Percentiles rank a stretch among this genome's conserved stretches.
Evolutionary conservation across 768 basidiomycete species (phyloP).

Genomic region (Rhizopogon salebrosus): DNA sequence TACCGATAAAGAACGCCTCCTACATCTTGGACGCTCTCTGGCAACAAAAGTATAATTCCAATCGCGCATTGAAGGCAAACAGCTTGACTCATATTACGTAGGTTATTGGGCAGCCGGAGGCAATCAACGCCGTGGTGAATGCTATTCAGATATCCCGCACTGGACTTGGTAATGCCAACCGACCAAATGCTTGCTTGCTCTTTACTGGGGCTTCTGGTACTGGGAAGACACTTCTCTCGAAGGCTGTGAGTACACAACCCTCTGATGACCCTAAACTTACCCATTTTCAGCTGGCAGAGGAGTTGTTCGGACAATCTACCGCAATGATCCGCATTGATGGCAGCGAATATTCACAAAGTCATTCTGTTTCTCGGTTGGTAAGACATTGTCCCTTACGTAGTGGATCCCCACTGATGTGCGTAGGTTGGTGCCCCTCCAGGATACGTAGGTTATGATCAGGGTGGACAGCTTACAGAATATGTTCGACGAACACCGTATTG

Average conservation of each 20-base stretch:
- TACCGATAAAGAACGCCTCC: slow-evolving; percentile 1
- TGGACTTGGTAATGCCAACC: slow-evolving; percentile 37
- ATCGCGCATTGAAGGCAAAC: background rate
- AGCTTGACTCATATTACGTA: background rate
- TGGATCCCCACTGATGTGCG: background rate
- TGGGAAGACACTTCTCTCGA: slow-evolving; percentile 37
- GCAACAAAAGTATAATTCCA: background rate
- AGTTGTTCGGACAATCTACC: slow-evolving; percentile 39
- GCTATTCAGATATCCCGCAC: slow-evolving; percentile 45
- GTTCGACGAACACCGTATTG: slow-evolving; percentile 36
- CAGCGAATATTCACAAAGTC: slow-evolving; percentile 39
- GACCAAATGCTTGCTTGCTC: slow-evolving; percentile 42
- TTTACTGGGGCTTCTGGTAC: slow-evolving; percentile 36
- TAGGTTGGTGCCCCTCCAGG: slow-evolving; percentile 30
- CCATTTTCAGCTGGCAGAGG: slow-evolving; percentile 29
- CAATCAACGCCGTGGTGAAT: slow-evolving; percentile 41
- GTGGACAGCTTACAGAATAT: slow-evolving; percentile 39
- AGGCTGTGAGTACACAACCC: slow-evolving; percentile 17
- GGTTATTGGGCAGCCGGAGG: slow-evolving; percentile 33
- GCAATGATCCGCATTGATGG: slow-evolving; percentile 43
- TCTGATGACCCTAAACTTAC: background rate
- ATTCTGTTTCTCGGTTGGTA: slow-evolving; percentile 36
- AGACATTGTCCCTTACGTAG: background rate
- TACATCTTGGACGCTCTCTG: slow-evolving; percentile 1
- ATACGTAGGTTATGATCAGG: slow-evolving; percentile 40